These are phyloP conservation scores for Discostella pseudostelligera DNA, from an alignment of 108 stramenopile species.

Conservation along the genomic window DNA sequence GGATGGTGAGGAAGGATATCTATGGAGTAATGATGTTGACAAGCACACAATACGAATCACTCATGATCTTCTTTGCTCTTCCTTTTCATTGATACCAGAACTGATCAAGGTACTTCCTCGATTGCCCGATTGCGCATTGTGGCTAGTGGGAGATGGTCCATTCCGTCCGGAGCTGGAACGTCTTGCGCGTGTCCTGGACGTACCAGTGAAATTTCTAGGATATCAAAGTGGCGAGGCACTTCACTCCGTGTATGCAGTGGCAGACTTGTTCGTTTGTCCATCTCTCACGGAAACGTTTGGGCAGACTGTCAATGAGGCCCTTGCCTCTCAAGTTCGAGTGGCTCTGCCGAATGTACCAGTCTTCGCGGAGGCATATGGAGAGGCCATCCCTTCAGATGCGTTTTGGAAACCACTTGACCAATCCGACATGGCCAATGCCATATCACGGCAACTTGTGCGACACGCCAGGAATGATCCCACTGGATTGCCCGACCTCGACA, in stretches of 20 bases:
- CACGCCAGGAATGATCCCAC: conserved; percentile 26
- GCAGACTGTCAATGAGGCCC: conserved; percentile 59
- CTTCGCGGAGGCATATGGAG: conserved; percentile 52
- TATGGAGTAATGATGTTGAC: too few relatives aligned
- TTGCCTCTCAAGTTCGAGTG: conserved; percentile 49
- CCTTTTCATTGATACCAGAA: conserved; percentile 6
- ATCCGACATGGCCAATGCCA: conserved; percentile 34
- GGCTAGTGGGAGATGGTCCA: conserved; percentile 59
- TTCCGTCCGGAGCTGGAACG: conserved; percentile 39
- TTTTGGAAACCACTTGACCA: conserved; percentile 49
- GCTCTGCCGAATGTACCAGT: conserved; percentile 51
- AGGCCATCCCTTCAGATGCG: conserved; percentile 45
- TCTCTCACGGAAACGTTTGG: conserved; percentile 58
- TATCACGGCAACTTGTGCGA: conserved; percentile 36
- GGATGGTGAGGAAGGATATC: conserved; percentile 2
- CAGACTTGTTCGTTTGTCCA: conserved; percentile 54
- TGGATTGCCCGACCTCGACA: conserved; percentile 35
- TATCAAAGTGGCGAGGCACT: conserved; percentile 55
- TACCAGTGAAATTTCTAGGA: conserved; percentile 52
- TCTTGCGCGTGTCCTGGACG: conserved; percentile 21
- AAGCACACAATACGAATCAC: too few relatives aligned
- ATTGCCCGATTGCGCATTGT: conserved; percentile 42
- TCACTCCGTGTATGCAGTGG: conserved; percentile 48
- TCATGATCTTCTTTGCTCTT: too few relatives aligned
- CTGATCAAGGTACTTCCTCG: conserved; percentile 32